Evolutionary conservation across 495 filamentous ascomycete species (phyloP).

Genomic region (Penicillium canescens): DNA sequence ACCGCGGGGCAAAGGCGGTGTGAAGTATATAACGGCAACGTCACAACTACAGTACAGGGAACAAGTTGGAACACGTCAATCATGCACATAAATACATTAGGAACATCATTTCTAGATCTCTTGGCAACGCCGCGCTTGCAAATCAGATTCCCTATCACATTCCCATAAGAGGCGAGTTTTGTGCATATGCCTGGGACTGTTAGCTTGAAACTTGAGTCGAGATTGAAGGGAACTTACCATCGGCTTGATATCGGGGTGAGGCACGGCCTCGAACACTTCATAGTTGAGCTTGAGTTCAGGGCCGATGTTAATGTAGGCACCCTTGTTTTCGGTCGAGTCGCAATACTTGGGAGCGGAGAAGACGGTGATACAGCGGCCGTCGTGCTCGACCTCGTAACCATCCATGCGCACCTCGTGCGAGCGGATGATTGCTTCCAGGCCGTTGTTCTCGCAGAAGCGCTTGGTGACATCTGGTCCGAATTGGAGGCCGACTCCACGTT

Average conservation of each 20-base stretch:
- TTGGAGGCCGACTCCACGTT: conserved; percentile 93
- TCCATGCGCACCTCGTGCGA: conserved; percentile 98
- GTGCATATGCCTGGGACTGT: conserved; percentile 69
- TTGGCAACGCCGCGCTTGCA: conserved; percentile 26
- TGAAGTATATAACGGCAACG: conserved; percentile 2
- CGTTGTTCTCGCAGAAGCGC: conserved; percentile 94
- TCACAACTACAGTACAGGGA: not conserved
- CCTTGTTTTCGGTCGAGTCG: conserved; percentile 96
- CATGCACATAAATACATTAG: conserved; percentile 11
- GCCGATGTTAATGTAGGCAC: conserved; percentile 97
- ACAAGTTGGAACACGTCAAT: not conserved
- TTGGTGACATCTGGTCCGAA: conserved; percentile 98
- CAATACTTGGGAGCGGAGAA: conserved; percentile 98
- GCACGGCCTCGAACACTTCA: conserved; percentile 92
- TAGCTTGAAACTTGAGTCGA: conserved; percentile 19
- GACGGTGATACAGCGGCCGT: conserved; percentile 96
- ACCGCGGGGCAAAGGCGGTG: conserved; percentile 7
- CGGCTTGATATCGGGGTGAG: conserved; percentile 90
- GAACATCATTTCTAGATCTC: conserved; percentile 15
- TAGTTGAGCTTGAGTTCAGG: conserved; percentile 88
- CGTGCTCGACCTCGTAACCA: conserved; percentile 96
- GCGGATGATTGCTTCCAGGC: conserved; percentile 90
- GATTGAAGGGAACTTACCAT: conserved; percentile 64
- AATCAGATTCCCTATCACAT: conserved; percentile 44
- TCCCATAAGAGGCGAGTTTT: conserved; percentile 74